Evolutionary conservation across 2,329 filamentous ascomycete genomes (phyloP).

Genomic region (Huntiella omanensis): DNA sequence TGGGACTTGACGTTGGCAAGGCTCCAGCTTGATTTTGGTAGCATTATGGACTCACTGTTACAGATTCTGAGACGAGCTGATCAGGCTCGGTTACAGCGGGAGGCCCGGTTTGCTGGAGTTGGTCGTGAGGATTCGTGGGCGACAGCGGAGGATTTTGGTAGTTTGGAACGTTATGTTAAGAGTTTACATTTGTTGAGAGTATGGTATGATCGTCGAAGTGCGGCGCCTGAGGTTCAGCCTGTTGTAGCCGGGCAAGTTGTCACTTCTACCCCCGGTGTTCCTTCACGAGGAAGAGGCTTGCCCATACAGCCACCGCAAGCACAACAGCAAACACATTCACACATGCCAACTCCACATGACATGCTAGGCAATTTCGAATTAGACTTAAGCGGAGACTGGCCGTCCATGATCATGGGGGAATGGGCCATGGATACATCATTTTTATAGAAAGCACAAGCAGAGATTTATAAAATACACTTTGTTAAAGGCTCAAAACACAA

Average conservation of each 20-base stretch:
- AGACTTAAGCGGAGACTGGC: slow-evolving; percentile 8
- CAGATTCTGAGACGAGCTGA: slow-evolving; percentile 9
- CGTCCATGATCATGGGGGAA: slow-evolving; percentile 10
- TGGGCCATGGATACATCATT: slow-evolving; percentile 10
- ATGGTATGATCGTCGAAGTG: slow-evolving; percentile 10
- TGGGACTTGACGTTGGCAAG: slow-evolving; percentile 11
- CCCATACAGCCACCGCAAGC: not conserved
- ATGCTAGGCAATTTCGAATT: slow-evolving; percentile 3
- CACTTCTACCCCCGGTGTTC: not conserved
- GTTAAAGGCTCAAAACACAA: no score
- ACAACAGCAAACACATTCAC: not conserved
- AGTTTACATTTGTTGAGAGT: slow-evolving; percentile 10
- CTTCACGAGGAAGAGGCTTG: not conserved
- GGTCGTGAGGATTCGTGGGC: slow-evolving; percentile 6
- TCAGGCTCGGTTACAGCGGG: slow-evolving; percentile 7
- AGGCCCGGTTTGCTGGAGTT: slow-evolving; percentile 9
- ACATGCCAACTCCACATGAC: not conserved
- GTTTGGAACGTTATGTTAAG: slow-evolving; percentile 10
- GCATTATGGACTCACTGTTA: slow-evolving; percentile 10
- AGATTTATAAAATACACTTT: no score
- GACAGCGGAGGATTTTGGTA: slow-evolving; percentile 10
- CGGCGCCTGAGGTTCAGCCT: slow-evolving; percentile 6
- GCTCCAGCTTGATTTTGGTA: slow-evolving; percentile 11
- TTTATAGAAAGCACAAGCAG: not conserved
- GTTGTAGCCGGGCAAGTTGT: not conserved